Percentiles rank a stretch among this genome's conserved stretches.
These are phyloP conservation scores for Cordyceps cateniannulata DNA, from an alignment of 2,329 filamentous ascomycete genomes.

Conservation along the genomic window DNA sequence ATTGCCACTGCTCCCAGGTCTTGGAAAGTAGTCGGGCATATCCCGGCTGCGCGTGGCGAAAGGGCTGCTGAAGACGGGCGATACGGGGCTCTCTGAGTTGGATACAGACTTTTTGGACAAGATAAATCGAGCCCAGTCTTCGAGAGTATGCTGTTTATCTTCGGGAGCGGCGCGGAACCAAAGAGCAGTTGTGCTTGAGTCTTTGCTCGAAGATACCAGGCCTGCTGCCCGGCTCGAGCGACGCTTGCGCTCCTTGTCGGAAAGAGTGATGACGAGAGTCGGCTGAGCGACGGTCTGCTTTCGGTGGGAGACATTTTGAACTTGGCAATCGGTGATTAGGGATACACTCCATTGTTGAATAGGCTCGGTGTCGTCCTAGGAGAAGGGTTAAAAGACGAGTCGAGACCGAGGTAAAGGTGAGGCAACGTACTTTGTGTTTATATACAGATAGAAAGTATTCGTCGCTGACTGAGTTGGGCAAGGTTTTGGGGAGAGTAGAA, in stretches of 20 bases:
- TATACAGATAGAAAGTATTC: slow-evolving; percentile 46
- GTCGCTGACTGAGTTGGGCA: slow-evolving; percentile 30
- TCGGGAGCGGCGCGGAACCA: slow-evolving; percentile 51
- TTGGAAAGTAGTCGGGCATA: slow-evolving; percentile 33
- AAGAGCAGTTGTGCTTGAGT: slow-evolving; percentile 41
- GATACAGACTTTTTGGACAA: slow-evolving; percentile 37
- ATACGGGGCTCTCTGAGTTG: slow-evolving; percentile 46
- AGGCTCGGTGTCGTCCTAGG: slow-evolving; percentile 47
- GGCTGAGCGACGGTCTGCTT: slow-evolving; percentile 55
- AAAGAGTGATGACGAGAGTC: slow-evolving; percentile 52
- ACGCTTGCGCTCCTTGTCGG: slow-evolving; percentile 57
- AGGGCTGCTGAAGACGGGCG: slow-evolving; percentile 48
- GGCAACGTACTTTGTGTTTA: slow-evolving; percentile 44
- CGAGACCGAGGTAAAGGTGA: background rate
- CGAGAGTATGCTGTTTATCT: slow-evolving; percentile 43
- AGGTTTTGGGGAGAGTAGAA: slow-evolving; percentile 31
- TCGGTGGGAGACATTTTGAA: slow-evolving; percentile 53
- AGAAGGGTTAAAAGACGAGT: slow-evolving; percentile 15
- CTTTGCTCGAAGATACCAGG: slow-evolving; percentile 44
- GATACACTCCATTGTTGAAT: slow-evolving; percentile 47
- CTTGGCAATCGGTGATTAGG: slow-evolving; percentile 49
- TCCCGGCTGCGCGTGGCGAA: slow-evolving; percentile 40
- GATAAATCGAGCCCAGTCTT: slow-evolving; percentile 55
- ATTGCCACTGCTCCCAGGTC: slow-evolving; percentile 36
- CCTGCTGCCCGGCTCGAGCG: slow-evolving; percentile 57